phyloP scores from a whole-genome alignment of 768 basidiomycete species.

The Paxillus involutus region DNA sequence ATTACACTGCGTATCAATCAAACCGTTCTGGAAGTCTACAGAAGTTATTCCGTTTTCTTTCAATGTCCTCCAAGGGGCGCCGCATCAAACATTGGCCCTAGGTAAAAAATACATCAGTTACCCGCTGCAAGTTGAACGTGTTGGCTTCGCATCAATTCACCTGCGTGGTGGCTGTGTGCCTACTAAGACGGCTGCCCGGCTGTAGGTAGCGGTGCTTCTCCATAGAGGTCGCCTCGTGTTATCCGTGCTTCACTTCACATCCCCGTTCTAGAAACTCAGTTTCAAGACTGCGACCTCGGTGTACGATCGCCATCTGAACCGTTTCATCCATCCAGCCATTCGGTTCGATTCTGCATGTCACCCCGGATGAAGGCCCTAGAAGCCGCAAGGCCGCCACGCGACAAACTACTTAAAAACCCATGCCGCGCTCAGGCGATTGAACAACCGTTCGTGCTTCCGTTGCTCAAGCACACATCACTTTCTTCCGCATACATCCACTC shows the following conservation, averaged over 20 bases:
- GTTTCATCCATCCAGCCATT: conserved; percentile 10
- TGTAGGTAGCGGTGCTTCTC: conserved; percentile 20
- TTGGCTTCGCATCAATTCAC: conserved; percentile 13
- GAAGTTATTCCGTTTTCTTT: conserved; percentile 9
- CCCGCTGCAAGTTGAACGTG: conserved; percentile 16
- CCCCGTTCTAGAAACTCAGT: conserved; percentile 24
- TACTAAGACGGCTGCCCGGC: conserved; percentile 17
- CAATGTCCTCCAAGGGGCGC: conserved; percentile 8
- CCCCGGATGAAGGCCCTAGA: conserved; percentile 20
- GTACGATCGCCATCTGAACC: conserved; percentile 21
- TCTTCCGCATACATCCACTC: not conserved
- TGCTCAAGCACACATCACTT: conserved; percentile 3
- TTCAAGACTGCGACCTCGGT: conserved; percentile 3
- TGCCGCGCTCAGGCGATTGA: conserved; percentile 8
- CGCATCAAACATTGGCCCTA: not conserved
- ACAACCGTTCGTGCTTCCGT: conserved; percentile 16
- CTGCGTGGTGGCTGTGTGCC: conserved; percentile 10
- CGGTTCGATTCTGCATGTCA: conserved; percentile 18
- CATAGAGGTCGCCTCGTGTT: conserved; percentile 23
- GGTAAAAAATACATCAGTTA: not conserved
- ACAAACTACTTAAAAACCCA: conserved; percentile 24
- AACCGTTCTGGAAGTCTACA: conserved; percentile 5
- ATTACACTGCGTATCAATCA: conserved; percentile 10
- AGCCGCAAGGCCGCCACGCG: conserved; percentile 30
- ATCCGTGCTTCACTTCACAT: conserved; percentile 25